A percentile compares a stretch with the other conserved stretches of the same genome.
These are phyloP conservation scores for Naganishia antarctica DNA, from an alignment of 768 basidiomycete species.

Conservation along the genomic window DNA sequence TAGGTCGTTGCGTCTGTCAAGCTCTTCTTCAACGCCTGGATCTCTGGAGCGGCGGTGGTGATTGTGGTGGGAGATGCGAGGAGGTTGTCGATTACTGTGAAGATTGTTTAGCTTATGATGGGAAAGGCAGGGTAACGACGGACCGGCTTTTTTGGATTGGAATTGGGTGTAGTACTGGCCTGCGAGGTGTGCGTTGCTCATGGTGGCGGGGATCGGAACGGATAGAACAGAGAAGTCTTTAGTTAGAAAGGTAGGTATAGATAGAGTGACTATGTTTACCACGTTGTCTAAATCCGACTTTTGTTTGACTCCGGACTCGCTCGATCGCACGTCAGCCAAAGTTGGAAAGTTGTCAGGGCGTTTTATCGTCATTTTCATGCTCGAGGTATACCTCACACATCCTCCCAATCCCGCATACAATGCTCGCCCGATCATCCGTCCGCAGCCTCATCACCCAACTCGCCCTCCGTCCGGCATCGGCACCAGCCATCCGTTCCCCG, in stretches of 20 bases:
- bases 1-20: neutral
- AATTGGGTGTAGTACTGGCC: neutral
- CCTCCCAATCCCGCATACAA: no score
- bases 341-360: neutral
- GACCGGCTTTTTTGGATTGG: neutral
- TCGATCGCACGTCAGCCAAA: slow-evolving; percentile 11
- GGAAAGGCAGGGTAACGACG: neutral
- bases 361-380: no score
- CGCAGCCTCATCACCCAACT: neutral
- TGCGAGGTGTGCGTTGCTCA: slow-evolving; percentile 16
- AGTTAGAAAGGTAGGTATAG: neutral
- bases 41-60: neutral
- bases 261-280: neutral
- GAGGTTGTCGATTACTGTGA: slow-evolving; percentile 5
- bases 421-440: slow-evolving; percentile 3
- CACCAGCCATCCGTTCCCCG: neutral
- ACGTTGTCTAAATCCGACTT: neutral
- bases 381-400: no score
- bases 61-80: neutral
- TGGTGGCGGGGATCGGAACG: neutral
- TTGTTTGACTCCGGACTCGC: neutral
- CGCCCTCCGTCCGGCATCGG: neutral
- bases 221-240: neutral
- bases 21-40: slow-evolving; percentile 16
- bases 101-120: neutral